These are phyloP conservation scores for Rhytidiadelphus loreus DNA, from an alignment of 225 moss, liverwort and hornwort species.

Conservation along the genomic window DNA sequence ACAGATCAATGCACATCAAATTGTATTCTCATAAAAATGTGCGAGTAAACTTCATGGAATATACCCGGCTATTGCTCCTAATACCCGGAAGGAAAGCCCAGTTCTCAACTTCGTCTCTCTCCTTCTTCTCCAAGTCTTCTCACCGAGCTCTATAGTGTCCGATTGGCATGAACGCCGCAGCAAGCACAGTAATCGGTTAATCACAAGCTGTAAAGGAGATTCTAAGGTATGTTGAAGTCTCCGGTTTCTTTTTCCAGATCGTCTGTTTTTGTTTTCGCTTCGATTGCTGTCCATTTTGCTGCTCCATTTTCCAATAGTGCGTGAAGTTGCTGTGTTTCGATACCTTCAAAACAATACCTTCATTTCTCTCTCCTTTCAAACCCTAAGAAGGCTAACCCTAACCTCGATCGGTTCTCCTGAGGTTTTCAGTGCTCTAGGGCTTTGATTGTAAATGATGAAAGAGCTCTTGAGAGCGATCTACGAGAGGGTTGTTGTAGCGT, in stretches of 20 bases:
- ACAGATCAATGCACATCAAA: background rate
- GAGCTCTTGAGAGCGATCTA: background rate
- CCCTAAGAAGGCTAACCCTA: background rate
- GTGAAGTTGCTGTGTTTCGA: background rate
- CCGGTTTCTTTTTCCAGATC: too few relatives aligned
- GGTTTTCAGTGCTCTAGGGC: background rate
- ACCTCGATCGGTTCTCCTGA: background rate
- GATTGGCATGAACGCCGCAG: background rate
- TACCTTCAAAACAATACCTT: background rate
- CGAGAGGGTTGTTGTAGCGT: background rate
- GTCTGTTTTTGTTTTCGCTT: background rate
- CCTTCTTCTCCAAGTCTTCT: constrained; percentile 22
- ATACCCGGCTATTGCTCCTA: background rate
- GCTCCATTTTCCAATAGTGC: background rate
- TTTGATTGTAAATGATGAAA: background rate
- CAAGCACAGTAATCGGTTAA: background rate
- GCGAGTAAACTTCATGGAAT: background rate
- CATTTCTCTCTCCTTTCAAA: background rate
- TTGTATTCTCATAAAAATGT: background rate
- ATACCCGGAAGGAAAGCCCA: background rate
- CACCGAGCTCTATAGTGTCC: background rate
- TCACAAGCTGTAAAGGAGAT: background rate
- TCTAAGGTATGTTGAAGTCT: background rate
- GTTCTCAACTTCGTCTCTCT: constrained; percentile 9
- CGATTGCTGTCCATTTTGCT: background rate